phyloP scores from a whole-genome alignment of 108 stramenopile genomes.

The Nitzschia sp. region DNA sequence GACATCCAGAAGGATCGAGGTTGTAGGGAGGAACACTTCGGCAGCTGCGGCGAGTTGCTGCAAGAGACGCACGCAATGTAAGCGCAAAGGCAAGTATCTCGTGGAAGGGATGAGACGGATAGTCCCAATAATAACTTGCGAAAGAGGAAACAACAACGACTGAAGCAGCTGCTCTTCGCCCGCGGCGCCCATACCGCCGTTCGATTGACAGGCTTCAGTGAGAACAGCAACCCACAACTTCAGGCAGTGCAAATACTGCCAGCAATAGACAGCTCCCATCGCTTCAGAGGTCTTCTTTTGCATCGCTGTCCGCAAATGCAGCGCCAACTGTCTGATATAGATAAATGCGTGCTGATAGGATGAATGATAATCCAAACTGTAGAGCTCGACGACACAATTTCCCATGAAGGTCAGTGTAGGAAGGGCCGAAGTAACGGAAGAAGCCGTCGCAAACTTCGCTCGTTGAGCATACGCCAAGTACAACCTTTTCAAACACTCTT shows the following conservation, averaged over 20 bases:
- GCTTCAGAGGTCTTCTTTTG: constrained; percentile 89
- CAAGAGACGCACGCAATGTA: constrained; percentile 89
- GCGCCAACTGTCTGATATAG: constrained; percentile 96
- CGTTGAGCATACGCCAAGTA: constrained; percentile 93
- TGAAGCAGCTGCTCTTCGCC: constrained; percentile 69
- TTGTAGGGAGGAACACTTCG: constrained; percentile 88
- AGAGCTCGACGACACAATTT: constrained; percentile 94
- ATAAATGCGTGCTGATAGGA: constrained; percentile 99
- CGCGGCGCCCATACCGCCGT: constrained; percentile 33
- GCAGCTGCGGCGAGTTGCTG: constrained; percentile 92
- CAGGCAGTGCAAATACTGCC: constrained; percentile 96
- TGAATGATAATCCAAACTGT: constrained; percentile 88
- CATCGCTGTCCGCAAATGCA: constrained; percentile 92
- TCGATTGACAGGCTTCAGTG: constrained; percentile 56
- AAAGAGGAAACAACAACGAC: constrained; percentile 85
- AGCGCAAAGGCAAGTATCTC: constrained; percentile 83
- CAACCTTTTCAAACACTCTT: constrained; percentile 86
- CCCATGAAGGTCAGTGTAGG: constrained; percentile 92
- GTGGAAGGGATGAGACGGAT: constrained; percentile 74
- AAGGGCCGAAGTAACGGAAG: constrained; percentile 62
- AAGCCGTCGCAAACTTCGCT: constrained; percentile 78
- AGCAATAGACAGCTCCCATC: constrained; percentile 81
- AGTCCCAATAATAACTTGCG: constrained; percentile 88
- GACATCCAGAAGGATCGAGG: constrained; percentile 78
- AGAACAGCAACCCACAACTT: constrained; percentile 94